These are phyloP conservation scores for Aspergillus spinulosporus DNA, from an alignment of 2,329 filamentous ascomycete genomes.

Conservation along the genomic window DNA sequence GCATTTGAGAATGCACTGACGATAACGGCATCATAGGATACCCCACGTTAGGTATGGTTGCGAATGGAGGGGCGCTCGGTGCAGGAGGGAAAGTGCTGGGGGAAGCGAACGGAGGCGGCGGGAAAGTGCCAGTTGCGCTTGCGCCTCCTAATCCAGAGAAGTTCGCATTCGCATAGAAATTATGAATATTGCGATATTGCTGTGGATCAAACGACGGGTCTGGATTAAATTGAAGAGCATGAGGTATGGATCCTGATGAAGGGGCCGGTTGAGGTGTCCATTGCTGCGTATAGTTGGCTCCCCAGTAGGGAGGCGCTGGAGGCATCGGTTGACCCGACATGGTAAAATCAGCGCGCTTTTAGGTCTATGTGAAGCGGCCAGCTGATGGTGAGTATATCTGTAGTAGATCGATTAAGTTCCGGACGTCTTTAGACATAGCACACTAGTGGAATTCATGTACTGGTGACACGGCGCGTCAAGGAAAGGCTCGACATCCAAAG, in stretches of 20 bases:
- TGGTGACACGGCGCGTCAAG: constrained; percentile 9
- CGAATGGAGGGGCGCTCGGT: constrained; percentile 35
- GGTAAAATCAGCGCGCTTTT: constrained; percentile 9
- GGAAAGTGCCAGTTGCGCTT: constrained; percentile 24
- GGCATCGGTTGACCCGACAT: constrained; percentile 51
- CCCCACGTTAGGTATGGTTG: constrained; percentile 26
- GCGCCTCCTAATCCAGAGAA: constrained; percentile 33
- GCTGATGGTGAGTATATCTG: constrained; percentile 13
- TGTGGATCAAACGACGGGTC: constrained; percentile 27
- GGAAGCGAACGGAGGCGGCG: constrained; percentile 34
- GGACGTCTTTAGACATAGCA: constrained; percentile 21
- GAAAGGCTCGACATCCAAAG: constrained; percentile 1
- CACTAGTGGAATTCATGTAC: constrained; percentile 18
- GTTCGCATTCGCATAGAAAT: constrained; percentile 30
- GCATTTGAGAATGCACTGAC: constrained; percentile 17
- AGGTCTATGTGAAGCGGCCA: neutral
- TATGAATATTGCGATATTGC: constrained; percentile 27
- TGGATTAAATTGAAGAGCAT: constrained; percentile 28
- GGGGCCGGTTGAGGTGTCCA: constrained; percentile 35
- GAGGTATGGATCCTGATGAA: constrained; percentile 22
- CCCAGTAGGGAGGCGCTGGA: constrained; percentile 46
- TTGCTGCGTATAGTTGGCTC: constrained; percentile 37
- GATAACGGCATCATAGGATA: constrained; percentile 26
- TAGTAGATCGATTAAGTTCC: constrained; percentile 8
- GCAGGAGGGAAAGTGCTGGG: constrained; percentile 37